phyloP scores from a whole-genome alignment of 805 yeast species.

The Nakazawaea anatomiae region DNA sequence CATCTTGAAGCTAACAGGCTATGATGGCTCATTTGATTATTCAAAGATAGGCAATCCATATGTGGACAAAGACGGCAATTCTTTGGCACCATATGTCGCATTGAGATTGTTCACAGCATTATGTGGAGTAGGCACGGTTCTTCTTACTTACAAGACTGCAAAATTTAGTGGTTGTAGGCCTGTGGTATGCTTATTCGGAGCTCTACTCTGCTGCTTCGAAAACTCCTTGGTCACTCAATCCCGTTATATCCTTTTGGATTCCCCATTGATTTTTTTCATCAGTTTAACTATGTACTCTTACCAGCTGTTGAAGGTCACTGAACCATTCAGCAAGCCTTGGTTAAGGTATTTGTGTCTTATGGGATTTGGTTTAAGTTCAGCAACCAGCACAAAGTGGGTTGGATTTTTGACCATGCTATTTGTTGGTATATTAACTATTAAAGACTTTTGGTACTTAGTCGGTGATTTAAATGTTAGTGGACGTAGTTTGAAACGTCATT shows the following conservation, averaged over 20 bases:
- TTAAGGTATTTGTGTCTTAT: slow-evolving; percentile 38
- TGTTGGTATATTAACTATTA: slow-evolving; percentile 44
- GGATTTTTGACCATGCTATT: slow-evolving; percentile 66
- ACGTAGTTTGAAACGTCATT: slow-evolving; percentile 31
- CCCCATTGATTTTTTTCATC: slow-evolving; percentile 38
- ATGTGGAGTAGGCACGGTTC: slow-evolving; percentile 46
- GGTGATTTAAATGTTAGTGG: slow-evolving; percentile 59
- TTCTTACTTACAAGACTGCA: slow-evolving; percentile 49
- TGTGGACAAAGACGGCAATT: slow-evolving; percentile 18
- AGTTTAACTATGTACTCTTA: slow-evolving; percentile 45
- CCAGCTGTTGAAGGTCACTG: slow-evolving; percentile 40
- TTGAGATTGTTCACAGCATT: slow-evolving; percentile 55
- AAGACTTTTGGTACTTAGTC: slow-evolving; percentile 58
- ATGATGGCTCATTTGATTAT: slow-evolving; percentile 41
- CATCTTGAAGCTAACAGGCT: slow-evolving; percentile 46
- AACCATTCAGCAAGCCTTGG: slow-evolving; percentile 48
- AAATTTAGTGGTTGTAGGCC: slow-evolving; percentile 51
- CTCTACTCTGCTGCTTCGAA: slow-evolving; percentile 52
- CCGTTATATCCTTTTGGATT: slow-evolving; percentile 42
- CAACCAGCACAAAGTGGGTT: slow-evolving; percentile 61
- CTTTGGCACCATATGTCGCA: slow-evolving; percentile 38
- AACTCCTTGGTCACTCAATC: slow-evolving; percentile 60
- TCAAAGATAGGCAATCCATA: slow-evolving; percentile 39
- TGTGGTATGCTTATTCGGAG: slow-evolving; percentile 41
- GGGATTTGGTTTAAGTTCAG: slow-evolving; percentile 46